phyloP scores from a whole-genome alignment of 371 early-diverging fungal genomes.

The Mucor circinelloides region DNA sequence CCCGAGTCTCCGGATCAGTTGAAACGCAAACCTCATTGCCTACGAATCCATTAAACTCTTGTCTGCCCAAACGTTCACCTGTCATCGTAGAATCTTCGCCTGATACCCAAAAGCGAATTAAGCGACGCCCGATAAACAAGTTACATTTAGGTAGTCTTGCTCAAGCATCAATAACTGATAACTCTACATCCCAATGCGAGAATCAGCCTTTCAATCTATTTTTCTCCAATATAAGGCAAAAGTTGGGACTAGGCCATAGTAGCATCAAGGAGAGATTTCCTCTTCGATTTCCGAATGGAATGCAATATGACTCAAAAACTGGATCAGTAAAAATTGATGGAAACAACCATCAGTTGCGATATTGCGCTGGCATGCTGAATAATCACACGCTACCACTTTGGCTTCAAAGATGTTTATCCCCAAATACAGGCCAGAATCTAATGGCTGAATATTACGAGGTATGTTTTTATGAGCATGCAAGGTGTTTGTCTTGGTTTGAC shows the following conservation, averaged over 20 bases:
- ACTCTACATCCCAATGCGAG: neutral
- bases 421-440: slow-evolving; percentile 17
- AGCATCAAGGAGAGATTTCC: slow-evolving; percentile 34
- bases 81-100: neutral
- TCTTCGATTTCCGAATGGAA: slow-evolving; percentile 18
- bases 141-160: slow-evolving; percentile 1
- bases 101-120: neutral
- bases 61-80: neutral
- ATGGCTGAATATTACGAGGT: slow-evolving; percentile 32
- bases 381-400: slow-evolving; percentile 16
- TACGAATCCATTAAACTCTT: neutral
- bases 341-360: neutral
- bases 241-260: slow-evolving; percentile 26
- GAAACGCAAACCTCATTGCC: neutral
- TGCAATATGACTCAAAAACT: neutral
- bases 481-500: neutral
- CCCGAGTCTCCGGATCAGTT: neutral
- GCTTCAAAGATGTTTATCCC: slow-evolving; percentile 11
- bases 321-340: neutral
- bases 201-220: slow-evolving; percentile 29
- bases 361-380: neutral
- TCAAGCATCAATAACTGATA: neutral
- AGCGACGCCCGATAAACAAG: neutral
- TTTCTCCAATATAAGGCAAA: slow-evolving; percentile 39
- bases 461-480: neutral